Evolutionary conservation across 768 basidiomycete genomes (phyloP).

Genomic region (Suillus paluster): DNA sequence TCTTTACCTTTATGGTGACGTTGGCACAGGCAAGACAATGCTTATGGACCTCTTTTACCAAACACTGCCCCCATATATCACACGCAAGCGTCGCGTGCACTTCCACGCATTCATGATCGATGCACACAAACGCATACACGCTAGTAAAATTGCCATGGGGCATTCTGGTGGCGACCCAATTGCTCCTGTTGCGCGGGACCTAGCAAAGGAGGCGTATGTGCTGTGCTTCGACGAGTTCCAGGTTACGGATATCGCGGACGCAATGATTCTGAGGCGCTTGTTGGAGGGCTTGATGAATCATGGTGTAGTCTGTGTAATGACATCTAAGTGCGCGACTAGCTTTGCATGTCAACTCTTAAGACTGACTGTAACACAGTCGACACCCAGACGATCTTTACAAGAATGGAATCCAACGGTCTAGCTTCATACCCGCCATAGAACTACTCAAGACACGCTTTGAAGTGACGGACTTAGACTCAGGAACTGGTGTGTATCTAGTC

Average conservation of each 20-base stretch:
- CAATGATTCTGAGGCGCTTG: slow-evolving; percentile 94
- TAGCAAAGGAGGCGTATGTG: slow-evolving; percentile 83
- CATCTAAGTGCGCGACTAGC: slow-evolving; percentile 82
- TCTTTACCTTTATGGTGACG: slow-evolving; percentile 94
- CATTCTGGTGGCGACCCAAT: slow-evolving; percentile 79
- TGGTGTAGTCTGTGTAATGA: slow-evolving; percentile 94
- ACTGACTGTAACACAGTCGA: slow-evolving; percentile 59
- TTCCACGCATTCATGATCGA: slow-evolving; percentile 99
- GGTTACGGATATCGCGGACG: slow-evolving; percentile 97
- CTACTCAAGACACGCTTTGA: slow-evolving; percentile 86
- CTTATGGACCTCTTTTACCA: slow-evolving; percentile 98
- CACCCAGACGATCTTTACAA: slow-evolving; percentile 98
- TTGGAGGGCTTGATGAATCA: slow-evolving; percentile 84
- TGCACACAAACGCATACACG: slow-evolving; percentile 91
- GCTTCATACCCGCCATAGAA: slow-evolving; percentile 94
- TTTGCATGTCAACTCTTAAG: slow-evolving; percentile 6
- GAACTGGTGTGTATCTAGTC: slow-evolving; percentile 65
- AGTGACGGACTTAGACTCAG: slow-evolving; percentile 94
- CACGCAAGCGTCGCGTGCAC: slow-evolving; percentile 86
- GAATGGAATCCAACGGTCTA: slow-evolving; percentile 95
- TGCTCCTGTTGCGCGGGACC: slow-evolving; percentile 81
- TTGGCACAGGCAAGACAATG: slow-evolving; percentile 98
- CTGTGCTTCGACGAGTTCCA: slow-evolving; percentile 99
- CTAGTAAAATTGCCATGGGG: slow-evolving; percentile 75
- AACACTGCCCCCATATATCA: slow-evolving; percentile 69